phyloP scores from a whole-genome alignment of 2,329 filamentous ascomycete genomes.

The Orbilia quercus region DNA sequence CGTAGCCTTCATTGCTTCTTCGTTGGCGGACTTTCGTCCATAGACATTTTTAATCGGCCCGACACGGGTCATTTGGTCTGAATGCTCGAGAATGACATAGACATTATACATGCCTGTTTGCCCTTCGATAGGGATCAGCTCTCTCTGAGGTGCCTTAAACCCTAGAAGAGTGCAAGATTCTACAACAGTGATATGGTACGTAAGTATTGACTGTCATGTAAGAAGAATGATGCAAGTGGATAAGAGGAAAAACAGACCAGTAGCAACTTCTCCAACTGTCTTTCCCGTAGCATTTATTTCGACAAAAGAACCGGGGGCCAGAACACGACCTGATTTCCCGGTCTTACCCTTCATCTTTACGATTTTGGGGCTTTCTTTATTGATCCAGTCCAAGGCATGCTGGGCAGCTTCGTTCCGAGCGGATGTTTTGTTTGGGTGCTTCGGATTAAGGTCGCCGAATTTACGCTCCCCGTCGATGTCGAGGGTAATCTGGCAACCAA shows the following conservation, averaged over 20 bases:
- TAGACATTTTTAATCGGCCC: conserved; percentile 49
- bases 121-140: conserved; percentile 20
- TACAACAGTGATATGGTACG: not conserved
- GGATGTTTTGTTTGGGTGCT: conserved; percentile 33
- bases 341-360: conserved; percentile 39
- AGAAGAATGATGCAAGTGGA: not conserved
- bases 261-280: conserved; percentile 47
- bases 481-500: conserved; percentile 52
- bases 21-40: conserved; percentile 35
- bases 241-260: conserved; percentile 13
- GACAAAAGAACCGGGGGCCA: conserved; percentile 40
- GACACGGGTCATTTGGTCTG: conserved; percentile 15
- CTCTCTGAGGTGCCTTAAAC: conserved; percentile 52
- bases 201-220: not conserved
- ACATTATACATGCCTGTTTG: conserved; percentile 42
- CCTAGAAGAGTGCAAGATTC: conserved; percentile 49
- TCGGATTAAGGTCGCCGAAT: conserved; percentile 32
- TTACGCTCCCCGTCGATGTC: conserved; percentile 36
- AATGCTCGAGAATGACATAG: conserved; percentile 39
- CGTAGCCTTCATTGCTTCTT: conserved; percentile 43
- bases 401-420: conserved; percentile 45
- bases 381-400: conserved; percentile 38
- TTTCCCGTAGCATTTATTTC: conserved; percentile 48
- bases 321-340: conserved; percentile 37
- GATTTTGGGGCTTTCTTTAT: conserved; percentile 39